Evolutionary conservation across 495 filamentous ascomycete species (phyloP).

Genomic region (Stereocaulon alpinum): DNA sequence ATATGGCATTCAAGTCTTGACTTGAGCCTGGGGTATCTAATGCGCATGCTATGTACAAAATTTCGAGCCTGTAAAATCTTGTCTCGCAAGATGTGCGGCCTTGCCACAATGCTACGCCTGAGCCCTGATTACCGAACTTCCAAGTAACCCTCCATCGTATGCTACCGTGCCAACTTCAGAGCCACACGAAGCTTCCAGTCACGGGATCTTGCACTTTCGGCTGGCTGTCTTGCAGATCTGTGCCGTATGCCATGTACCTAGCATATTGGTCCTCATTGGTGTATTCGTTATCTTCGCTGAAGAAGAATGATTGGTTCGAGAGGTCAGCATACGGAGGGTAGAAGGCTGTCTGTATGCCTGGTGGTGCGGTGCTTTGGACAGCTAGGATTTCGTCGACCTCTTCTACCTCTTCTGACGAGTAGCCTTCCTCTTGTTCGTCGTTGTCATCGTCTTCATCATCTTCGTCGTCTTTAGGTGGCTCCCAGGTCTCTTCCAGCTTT

Average conservation of each 20-base stretch:
- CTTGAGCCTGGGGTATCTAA: conserved; percentile 5
- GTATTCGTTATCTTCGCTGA: conserved; percentile 31
- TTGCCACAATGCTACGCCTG: not conserved
- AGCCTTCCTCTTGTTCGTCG: conserved; percentile 34
- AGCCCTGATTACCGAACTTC: conserved; percentile 2
- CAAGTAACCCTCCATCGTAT: not conserved
- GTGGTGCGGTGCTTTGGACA: not conserved
- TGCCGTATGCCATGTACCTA: conserved; percentile 19
- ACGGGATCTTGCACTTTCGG: conserved; percentile 17
- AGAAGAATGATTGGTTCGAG: conserved; percentile 39
- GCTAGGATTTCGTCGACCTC: conserved; percentile 16
- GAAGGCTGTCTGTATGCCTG: conserved; percentile 27
- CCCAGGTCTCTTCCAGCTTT: conserved; percentile 79
- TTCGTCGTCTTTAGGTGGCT: conserved; percentile 51
- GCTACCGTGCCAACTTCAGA: not conserved
- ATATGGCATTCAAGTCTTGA: conserved; percentile 1
- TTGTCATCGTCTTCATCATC: conserved; percentile 48
- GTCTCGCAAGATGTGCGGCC: not conserved
- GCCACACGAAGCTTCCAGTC: conserved; percentile 16
- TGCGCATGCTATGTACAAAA: conserved; percentile 7
- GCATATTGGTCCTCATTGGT: conserved; percentile 26
- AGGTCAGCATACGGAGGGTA: conserved; percentile 28
- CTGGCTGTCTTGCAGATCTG: conserved; percentile 18
- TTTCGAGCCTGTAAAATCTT: not conserved
- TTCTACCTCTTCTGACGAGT: conserved; percentile 32